Evolutionary conservation across 2,329 filamentous ascomycete genomes (phyloP), one percentile per base, ranked within the genome.

Genomic region (Cladosporium colombiae): DNA sequence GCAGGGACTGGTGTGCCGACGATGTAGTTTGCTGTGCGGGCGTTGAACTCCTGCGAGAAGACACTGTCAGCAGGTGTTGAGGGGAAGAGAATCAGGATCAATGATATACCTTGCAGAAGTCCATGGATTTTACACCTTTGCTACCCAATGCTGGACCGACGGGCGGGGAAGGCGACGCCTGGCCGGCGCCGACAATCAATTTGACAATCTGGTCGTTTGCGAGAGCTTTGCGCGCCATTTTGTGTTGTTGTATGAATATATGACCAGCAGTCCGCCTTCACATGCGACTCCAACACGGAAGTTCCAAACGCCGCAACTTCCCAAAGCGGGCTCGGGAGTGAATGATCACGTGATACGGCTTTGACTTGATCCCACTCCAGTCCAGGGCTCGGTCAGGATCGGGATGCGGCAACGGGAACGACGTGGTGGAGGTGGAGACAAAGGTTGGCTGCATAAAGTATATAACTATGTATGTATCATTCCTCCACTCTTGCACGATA

Each of bases 61-160:
- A 33, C 27, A 8, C 55, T 57, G 56, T 44, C 18, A 67, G 56
- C 52, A 56, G 44, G 64, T 46, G 40, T 46, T 40, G 63, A 49
- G 56, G 29, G 18, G 40, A 16, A 3, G 10, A 57, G 46, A 50
- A 18, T 21, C 31, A 46, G 21, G 27, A 33, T 21, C 63, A 50
- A 44, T 49, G n/a, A 60, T 76, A 65, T 78, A 96, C 94, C 86
- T 98, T 98, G 88, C 95, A 98, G 79, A 98, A 99, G 81, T 99
- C 95, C 90, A 99, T 99, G 66, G 91, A 96, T 84, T 99, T 99
- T 69, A 99, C 91, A 84, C 95, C 95, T 84, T 97, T 98, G 79
- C 90, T 94, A 81, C 95, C 95, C 70, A 99, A 86, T 63, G 95
- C 95, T 66, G 95, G 95, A 84, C 95, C 95, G 74, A 99, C 93